Evolutionary conservation across 1,139 yeast genomes (phyloP).

Genomic region (Diutina pseudorugosa): DNA sequence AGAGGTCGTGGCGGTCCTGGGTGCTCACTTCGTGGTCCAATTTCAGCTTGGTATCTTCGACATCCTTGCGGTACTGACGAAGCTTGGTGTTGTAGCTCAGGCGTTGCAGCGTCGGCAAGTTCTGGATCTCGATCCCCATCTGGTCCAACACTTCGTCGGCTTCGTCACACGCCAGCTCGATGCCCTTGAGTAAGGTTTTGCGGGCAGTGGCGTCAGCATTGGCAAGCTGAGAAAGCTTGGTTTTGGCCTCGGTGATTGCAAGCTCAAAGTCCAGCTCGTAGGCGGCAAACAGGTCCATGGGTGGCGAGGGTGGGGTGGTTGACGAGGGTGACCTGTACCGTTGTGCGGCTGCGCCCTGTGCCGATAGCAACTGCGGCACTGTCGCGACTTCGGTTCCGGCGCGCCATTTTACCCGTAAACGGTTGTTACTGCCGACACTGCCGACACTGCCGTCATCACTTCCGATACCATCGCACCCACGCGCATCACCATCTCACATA

Average conservation of each 20-base stretch:
- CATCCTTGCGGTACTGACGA: conserved; percentile 52
- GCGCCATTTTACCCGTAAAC: background rate
- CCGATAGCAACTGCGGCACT: background rate
- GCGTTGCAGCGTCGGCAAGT: conserved; percentile 60
- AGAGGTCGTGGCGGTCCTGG: conserved; percentile 53
- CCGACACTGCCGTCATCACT: too few species aligned
- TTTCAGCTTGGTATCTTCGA: conserved; percentile 43
- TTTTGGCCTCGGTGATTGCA: conserved; percentile 57
- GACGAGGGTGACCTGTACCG: background rate
- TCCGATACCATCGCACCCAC: background rate
- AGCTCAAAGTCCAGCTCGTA: conserved; percentile 70
- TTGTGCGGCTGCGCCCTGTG: background rate
- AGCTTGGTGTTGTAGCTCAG: conserved; percentile 59
- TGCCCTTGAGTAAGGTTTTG: conserved; percentile 39
- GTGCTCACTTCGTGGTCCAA: conserved; percentile 44
- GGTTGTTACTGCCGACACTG: background rate
- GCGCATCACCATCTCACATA: background rate
- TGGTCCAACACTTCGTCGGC: conserved; percentile 72
- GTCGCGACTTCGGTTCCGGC: background rate
- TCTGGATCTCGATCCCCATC: conserved; percentile 70
- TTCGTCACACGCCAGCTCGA: conserved; percentile 64
- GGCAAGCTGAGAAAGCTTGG: conserved; percentile 49
- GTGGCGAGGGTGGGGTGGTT: background rate
- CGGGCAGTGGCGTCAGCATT: conserved; percentile 39
- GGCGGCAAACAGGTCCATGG: conserved; percentile 33